Conservation (phyloP, 1,284 basidiomycete genomes). For the Schizopora paradoxa region DNA sequence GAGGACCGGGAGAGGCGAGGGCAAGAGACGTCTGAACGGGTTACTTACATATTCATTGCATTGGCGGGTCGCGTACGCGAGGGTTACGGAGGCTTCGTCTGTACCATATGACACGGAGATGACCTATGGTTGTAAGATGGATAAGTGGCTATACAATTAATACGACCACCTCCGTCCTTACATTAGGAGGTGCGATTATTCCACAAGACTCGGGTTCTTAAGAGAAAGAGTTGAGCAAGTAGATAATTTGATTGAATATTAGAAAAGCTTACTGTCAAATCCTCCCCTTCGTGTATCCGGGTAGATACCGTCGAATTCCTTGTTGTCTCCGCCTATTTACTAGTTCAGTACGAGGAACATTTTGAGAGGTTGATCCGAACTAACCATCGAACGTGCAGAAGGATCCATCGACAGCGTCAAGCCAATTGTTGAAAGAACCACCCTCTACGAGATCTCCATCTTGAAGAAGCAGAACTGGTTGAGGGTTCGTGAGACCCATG, state of each 20-base stretch:
- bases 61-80: constrained; percentile 43
- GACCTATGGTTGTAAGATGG: constrained; percentile 1
- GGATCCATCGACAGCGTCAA: constrained; percentile 42
- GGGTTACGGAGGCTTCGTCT: constrained; percentile 43
- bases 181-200: constrained; percentile 41
- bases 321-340: constrained; percentile 46
- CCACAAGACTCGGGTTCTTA: constrained; percentile 45
- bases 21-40: background rate
- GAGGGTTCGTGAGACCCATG: constrained; percentile 40
- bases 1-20: background rate
- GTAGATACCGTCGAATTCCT: constrained; percentile 24
- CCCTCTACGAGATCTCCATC: constrained; percentile 40
- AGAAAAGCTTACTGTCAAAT: constrained; percentile 17
- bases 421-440: constrained; percentile 41
- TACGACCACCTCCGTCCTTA: constrained; percentile 19
- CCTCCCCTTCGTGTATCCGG: constrained; percentile 21
- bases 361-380: background rate
- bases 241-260: background rate
- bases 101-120: constrained; percentile 52
- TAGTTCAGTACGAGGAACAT: background rate
- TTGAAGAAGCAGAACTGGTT: constrained; percentile 42
- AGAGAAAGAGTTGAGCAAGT: background rate
- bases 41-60: constrained; percentile 48
- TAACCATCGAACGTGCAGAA: constrained; percentile 53
- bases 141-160: background rate